phyloP scores from a whole-genome alignment of 169 alveolate species.

The Eimeria tenella region DNA sequence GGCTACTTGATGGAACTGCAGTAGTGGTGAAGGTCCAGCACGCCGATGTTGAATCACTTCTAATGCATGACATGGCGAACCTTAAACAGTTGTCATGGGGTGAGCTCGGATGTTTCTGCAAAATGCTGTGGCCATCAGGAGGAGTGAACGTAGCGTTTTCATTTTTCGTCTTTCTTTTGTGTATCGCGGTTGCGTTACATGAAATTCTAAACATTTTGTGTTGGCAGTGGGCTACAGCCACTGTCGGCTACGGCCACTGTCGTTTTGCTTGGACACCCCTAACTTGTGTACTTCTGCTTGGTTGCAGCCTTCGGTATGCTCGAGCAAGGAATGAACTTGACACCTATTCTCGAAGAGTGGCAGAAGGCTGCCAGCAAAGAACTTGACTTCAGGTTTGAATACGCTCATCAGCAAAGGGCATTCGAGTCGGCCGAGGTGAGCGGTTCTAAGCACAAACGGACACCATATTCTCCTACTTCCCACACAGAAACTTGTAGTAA shows the following conservation, averaged over 20 bases:
- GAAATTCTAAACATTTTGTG: too few species aligned
- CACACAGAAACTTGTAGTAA: too few species aligned
- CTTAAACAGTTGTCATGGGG: conserved; percentile 85
- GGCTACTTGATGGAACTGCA: conserved; percentile 80
- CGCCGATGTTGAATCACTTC: conserved; percentile 82
- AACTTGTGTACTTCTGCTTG: neutral
- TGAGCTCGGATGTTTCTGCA: conserved; percentile 5
- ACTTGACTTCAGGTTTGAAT: conserved; percentile 90
- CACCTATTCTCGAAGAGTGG: conserved; percentile 91
- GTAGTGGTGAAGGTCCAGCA: conserved; percentile 86
- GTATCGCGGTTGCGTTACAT: too few species aligned
- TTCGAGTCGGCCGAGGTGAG: conserved; percentile 82
- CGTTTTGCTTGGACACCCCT: neutral
- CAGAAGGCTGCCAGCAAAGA: conserved; percentile 90
- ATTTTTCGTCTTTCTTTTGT: too few species aligned
- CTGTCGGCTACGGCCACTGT: neutral
- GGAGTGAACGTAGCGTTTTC: too few species aligned
- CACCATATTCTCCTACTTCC: too few species aligned
- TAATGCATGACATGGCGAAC: conserved; percentile 82
- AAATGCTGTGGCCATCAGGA: too few species aligned
- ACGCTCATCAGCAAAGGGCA: conserved; percentile 88
- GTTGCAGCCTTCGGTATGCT: conserved; percentile 87
- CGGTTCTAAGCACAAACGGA: too few species aligned
- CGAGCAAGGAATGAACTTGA: conserved; percentile 85
- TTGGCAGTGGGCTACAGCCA: neutral